Percentiles rank a stretch among this genome's conserved stretches.
These are phyloP conservation scores for Cutaneotrichosporon cavernicola DNA, from an alignment of 1,284 basidiomycete species.

Conservation along the genomic window DNA sequence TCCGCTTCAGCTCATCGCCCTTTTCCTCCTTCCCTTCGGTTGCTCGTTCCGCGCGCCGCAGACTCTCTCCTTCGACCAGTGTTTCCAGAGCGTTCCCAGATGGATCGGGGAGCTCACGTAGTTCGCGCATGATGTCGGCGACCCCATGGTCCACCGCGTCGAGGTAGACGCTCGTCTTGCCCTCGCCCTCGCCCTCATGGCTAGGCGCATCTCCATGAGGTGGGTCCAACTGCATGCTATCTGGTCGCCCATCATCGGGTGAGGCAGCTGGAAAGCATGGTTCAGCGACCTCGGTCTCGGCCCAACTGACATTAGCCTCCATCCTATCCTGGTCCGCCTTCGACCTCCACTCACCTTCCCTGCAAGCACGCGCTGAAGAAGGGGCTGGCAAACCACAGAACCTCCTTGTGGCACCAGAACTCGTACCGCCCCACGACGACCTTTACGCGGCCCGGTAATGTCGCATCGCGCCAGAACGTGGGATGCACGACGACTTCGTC, in stretches of 20 bases:
- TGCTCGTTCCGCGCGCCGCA: not conserved
- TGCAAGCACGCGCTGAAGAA: conserved; percentile 48
- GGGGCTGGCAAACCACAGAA: conserved; percentile 49
- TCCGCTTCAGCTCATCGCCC: not conserved
- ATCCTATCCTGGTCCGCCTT: not conserved
- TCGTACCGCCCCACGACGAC: conserved; percentile 43
- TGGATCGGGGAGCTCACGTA: conserved; percentile 38
- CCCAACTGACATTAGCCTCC: conserved; percentile 35
- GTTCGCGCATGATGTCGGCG: conserved; percentile 37
- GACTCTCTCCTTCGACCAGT: conserved; percentile 10
- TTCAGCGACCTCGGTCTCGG: conserved; percentile 31
- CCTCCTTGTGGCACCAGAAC: conserved; percentile 52
- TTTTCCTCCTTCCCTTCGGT: not conserved
- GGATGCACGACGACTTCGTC: conserved; percentile 41
- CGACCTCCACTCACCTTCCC: conserved; percentile 37
- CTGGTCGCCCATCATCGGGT: not conserved
- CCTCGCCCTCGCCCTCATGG: not conserved
- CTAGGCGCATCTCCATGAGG: not conserved
- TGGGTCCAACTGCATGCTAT: not conserved
- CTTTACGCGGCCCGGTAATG: conserved; percentile 43
- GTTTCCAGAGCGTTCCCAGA: conserved; percentile 10
- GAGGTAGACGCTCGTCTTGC: conserved; percentile 34
- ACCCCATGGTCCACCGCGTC: conserved; percentile 36
- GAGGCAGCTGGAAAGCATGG: not conserved
- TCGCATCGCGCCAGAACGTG: conserved; percentile 37